Base-by-base conservation (phyloP, 2,329 filamentous ascomycete genomes). In the Fusarium redolens region DNA sequence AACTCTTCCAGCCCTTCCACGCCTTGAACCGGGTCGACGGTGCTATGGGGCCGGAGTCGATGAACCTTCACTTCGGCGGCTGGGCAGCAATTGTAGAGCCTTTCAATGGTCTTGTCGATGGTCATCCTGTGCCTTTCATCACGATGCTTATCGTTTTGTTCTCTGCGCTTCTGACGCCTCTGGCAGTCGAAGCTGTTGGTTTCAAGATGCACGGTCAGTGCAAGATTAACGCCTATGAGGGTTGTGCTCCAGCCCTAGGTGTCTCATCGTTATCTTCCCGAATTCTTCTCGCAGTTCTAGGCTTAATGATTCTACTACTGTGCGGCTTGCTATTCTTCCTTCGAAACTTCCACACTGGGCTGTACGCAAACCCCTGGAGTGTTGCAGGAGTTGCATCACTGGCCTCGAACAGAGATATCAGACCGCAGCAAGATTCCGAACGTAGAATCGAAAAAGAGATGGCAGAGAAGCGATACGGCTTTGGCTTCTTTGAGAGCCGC, bases 1-100 rank as follows among this genome's bases (percentile, higher is more conserved):
- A 84, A 61, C 76, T 83, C 2, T 84, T 84, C 55, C 83, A 84
- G 61, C 85, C 85, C 5, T 87, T 86, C 70, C 82, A 84, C 61
- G 80, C 83, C 7, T 77, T 88, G 33, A 80, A 82, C n/a, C 78
- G 72, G 11, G 69, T 78, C 0, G 74, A 78, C 8, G 85, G 85
- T 5, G 83, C 82, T 0, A 60, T 76, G 0, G 85, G 85, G 0
- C 71, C 76, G 2, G 80, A 85, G 44, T 86, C 85, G 0, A 79
- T 87, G 57, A 84, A 81, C 8, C 78, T 86, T 13, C 80, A 84
- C 62, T 86, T 85, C 35, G 64, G 73, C 7, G 83, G 84, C 0
- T 72, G 82, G 60, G 76, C 78, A 14, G 80, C 81, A 10, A 76
- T 86, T 11, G 14, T 81, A 3, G 77, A 78, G 5, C 83, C 84